Percentiles rank a stretch among this genome's conserved stretches.
Conservation (phyloP, 306 rosid genomes). For the Cucumis hystrix region DNA sequence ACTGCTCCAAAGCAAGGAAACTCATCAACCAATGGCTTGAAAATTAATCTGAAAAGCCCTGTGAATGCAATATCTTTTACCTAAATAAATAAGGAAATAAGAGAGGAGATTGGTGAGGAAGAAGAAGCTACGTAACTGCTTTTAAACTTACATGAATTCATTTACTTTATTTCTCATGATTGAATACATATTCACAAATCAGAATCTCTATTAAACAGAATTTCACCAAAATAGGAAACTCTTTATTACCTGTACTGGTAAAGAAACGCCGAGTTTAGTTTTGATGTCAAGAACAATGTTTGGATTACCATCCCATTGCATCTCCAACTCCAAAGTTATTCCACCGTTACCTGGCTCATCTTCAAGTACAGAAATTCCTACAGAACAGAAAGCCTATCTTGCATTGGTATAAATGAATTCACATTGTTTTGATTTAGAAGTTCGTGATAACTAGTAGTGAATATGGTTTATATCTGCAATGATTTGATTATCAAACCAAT, state of each 20-base stretch:
- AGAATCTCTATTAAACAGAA: background rate
- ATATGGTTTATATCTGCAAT: background rate
- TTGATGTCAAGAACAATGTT: constrained; percentile 63
- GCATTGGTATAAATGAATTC: background rate
- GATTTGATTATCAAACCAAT: background rate
- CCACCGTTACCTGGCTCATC: constrained; percentile 38
- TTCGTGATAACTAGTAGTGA: background rate
- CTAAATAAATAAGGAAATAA: constrained; percentile 43
- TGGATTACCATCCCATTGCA: constrained; percentile 97
- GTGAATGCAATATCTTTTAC: constrained; percentile 97
- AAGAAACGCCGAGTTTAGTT: constrained; percentile 58
- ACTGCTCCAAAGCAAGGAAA: constrained; percentile 90
- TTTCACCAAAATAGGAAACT: background rate
- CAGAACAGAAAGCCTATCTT: constrained; percentile 2
- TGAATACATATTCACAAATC: background rate
- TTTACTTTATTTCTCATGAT: background rate
- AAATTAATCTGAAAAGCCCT: constrained; percentile 97
- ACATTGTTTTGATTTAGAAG: background rate
- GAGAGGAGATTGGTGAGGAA: background rate
- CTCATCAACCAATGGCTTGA: constrained; percentile 76
- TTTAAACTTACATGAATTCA: background rate
- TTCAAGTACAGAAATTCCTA: constrained; percentile 63
- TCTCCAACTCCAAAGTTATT: constrained; percentile 73
- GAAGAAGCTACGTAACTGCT: background rate
- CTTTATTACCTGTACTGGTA: constrained; percentile 70